Evolutionary conservation across 2,329 filamentous ascomycete genomes (phyloP).

Genomic region (Delphinella strobiligena): DNA sequence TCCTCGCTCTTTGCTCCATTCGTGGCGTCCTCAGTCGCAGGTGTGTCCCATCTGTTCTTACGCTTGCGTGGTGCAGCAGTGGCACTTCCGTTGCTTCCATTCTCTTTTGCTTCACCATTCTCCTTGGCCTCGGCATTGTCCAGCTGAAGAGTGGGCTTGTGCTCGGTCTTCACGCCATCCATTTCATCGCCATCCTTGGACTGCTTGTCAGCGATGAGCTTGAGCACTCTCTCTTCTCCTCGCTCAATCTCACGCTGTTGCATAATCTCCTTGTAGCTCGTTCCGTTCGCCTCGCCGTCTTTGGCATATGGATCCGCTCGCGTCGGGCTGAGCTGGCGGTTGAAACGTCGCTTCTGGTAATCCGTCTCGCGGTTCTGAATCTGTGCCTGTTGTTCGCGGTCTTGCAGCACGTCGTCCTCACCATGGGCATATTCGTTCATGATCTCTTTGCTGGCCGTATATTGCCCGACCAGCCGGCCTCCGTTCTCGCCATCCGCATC

Average conservation of each 20-base stretch:
- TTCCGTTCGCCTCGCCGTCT: conserved; percentile 48
- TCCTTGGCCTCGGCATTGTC: conserved; percentile 45
- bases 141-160: conserved; percentile 62
- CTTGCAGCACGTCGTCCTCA: conserved; percentile 78
- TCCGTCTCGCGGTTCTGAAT: conserved; percentile 91
- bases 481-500: conserved; percentile 56
- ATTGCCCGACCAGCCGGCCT: conserved; percentile 79
- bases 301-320: conserved; percentile 73
- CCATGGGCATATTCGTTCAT: conserved; percentile 90
- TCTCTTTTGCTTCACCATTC: conserved; percentile 47
- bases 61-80: conserved; percentile 49
- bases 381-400: conserved; percentile 76
- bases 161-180: conserved; percentile 49
- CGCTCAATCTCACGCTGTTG: conserved; percentile 78
- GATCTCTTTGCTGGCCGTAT: conserved; percentile 82
- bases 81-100: conserved; percentile 50
- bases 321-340: conserved; percentile 75
- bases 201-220: conserved; percentile 67
- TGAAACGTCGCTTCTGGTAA: conserved; percentile 91
- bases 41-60: conserved; percentile 85
- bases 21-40: conserved; percentile 21
- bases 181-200: conserved; percentile 60
- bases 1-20: conserved; percentile 25
- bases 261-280: conserved; percentile 86
- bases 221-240: conserved; percentile 79